Evolutionary conservation across 2,329 filamentous ascomycete genomes (phyloP).

Genomic region (Domatiomyces globalis): DNA sequence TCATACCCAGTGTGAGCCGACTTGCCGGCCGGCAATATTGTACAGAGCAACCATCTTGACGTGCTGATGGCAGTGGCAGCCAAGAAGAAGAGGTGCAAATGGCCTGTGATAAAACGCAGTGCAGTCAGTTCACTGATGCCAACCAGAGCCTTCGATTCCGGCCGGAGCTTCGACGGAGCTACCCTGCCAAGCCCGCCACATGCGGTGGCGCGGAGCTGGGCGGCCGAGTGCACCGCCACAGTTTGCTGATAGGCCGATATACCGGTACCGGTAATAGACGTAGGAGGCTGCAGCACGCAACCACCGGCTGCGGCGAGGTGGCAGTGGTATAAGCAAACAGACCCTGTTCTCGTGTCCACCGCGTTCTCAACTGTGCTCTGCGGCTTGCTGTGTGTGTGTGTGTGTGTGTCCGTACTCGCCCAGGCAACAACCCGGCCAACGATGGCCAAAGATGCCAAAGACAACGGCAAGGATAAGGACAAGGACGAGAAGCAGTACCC

Average conservation of each 20-base stretch:
- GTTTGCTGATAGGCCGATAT: not conserved
- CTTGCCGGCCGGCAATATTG: conserved; percentile 37
- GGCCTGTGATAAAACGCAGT: not conserved
- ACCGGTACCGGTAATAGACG: too few relatives aligned
- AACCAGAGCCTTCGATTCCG: not conserved
- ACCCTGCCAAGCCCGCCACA: not conserved
- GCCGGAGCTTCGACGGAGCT: not conserved
- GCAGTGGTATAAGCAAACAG: too few relatives aligned
- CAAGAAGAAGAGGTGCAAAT: not conserved
- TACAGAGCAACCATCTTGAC: conserved; percentile 38
- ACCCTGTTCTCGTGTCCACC: too few relatives aligned
- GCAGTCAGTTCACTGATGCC: not conserved
- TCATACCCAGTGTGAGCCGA: conserved; percentile 38
- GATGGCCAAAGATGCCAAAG: not conserved
- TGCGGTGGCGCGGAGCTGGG: not conserved
- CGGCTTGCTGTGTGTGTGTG: too few relatives aligned
- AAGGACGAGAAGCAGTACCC: not conserved
- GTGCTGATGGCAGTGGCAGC: not conserved
- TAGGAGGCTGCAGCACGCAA: too few relatives aligned
- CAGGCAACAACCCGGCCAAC: not conserved
- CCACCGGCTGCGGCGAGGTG: too few relatives aligned
- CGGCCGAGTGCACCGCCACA: not conserved
- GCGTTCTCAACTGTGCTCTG: too few relatives aligned
- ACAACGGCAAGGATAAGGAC: not conserved
- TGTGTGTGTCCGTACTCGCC: too few relatives aligned